Evolutionary conservation across 1,284 basidiomycete genomes (phyloP), one percentile per base, ranked within the genome.

Genomic region (Xerocomus amazonicus): DNA sequence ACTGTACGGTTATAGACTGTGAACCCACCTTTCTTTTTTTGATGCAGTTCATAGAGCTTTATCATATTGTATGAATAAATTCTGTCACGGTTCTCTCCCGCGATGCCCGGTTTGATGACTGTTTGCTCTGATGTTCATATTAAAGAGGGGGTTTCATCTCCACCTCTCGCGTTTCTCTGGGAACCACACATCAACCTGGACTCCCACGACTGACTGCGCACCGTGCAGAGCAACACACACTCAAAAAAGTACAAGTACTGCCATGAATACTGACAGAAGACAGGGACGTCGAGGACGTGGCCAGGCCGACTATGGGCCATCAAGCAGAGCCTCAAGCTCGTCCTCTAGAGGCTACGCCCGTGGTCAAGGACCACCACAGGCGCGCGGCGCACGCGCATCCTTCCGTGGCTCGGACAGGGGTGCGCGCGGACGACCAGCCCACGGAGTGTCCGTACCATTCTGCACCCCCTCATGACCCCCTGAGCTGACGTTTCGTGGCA

Each of bases 1-100:
- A 39, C 29, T 56, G 53, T 59, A 61, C 46, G 32, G 35, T 23
- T 44, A 51, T 59, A 63, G 60, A 66, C 36, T 47, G 36, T 44
- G 31, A 43, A 31, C 35, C 13, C 29, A 23, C 3, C 12, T 31
- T 9, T 35, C 9, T 36, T 38, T 45, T 46, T 29, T 42, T 52
- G 34, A 47, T 47, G 57, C 52, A 46, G 49, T 44, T 51, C 31
- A 40, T 54, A 51, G 49, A 46, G 16, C 33, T 41, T 13, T 19
- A 38, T 28, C 32, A 41, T 43, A 50, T 27, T 53, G 45, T 49
- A 58, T 27, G 47, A 26, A 43, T 34, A 40, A 40, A 40, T 23
- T 5, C 12, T 10, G 3, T 7, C 13, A 9, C 12, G 6, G 19
- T 26, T 26, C 5, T 23, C 19, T 38, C 37, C 37, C 37, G 37